Base-by-base conservation (phyloP, 257 asterid genomes). In the Gentiana macrophylla region DNA sequence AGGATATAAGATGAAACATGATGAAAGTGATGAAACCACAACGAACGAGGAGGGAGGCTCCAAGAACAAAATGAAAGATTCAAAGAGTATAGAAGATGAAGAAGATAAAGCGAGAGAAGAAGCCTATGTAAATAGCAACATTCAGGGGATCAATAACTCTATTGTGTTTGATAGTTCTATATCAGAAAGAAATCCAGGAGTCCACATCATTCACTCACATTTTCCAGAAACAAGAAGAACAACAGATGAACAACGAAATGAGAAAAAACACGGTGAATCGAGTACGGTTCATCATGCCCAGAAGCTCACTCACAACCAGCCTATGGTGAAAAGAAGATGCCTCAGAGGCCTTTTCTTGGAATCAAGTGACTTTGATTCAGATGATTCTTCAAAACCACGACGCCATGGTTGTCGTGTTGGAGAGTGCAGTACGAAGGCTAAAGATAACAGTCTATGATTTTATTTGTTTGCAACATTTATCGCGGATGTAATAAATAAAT, bases 61-160 rank as follows among this genome's bases (percentile, higher is more conserved):
- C 49, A 50, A 67, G 50, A 62, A 53, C 57, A 70, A 56, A 51
- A 15, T 65, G 12, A 60, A 65, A 33, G 74, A 76, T 2, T 60
- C 62, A 49, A 70, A 60, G 53, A 41, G 55, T 4, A 45, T 4
- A 53, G 72, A 77, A 50, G 86, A 82, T 65, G 74, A 79, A 59
- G 66, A 70, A 32, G 24, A 24, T 24, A 24, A 24, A 24, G 46
- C 46, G 0, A 41, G 46, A 4, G 49, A 65, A 13, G 84, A 81
- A 66, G 73, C 75, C 35, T 81, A 73, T 34, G 69, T 83, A 38
- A 91, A 91, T 75, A 81, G 79, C 81, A 92, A 92, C 35, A 57
- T 85, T 38, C 98, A 92, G 59, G 90, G 80, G 46, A 70, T 83
- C 57, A 92, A 88, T 59, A 92, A 88, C 76, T 81, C 98, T 24